Evolutionary conservation across 345 rosid genomes (phyloP).

Genomic region (Trapa incisa): DNA sequence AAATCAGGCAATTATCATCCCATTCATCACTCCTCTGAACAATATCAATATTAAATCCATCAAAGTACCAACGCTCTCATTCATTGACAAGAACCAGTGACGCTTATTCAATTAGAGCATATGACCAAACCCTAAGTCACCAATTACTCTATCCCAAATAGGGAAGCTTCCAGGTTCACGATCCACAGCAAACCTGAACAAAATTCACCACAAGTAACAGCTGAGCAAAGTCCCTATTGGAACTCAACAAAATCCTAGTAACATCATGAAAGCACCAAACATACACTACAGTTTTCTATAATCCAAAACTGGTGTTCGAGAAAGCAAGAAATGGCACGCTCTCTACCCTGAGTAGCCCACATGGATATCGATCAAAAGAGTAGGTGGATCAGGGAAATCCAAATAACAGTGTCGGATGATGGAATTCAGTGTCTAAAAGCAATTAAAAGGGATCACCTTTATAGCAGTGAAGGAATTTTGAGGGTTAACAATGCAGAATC

Average conservation of each 20-base stretch:
- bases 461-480: background rate
- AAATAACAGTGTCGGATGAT: background rate
- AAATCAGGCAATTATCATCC: background rate
- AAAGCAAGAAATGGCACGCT: background rate
- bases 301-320: background rate
- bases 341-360: conserved; percentile 1
- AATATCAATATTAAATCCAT: conserved; percentile 7
- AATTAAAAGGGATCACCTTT: conserved; percentile 1
- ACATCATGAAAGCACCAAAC: no score
- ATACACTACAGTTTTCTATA: background rate
- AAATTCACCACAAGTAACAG: background rate
- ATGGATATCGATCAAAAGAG: background rate
- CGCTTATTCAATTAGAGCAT: background rate
- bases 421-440: background rate
- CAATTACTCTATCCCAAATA: background rate
- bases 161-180: background rate
- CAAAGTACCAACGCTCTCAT: background rate
- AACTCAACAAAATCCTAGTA: background rate
- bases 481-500: background rate
- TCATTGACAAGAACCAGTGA: background rate
- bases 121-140: background rate
- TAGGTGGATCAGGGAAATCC: background rate
- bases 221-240: background rate
- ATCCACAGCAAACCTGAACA: conserved; percentile 1
- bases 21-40: conserved; percentile 11